Conservation (phyloP, 176 grass and related monocot genomes). For the Stipa capillata region DNA sequence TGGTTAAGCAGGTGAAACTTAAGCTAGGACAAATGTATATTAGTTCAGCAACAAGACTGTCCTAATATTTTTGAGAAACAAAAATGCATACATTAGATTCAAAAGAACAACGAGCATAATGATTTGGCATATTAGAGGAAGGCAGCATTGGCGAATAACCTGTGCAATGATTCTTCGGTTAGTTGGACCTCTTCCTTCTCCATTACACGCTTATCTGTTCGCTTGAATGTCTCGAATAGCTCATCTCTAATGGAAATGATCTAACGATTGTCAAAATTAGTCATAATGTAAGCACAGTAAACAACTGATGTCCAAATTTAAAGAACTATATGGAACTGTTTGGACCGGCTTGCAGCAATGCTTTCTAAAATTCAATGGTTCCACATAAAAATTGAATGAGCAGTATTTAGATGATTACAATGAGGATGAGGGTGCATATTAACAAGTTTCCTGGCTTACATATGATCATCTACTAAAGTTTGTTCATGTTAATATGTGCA, state of each 20-base stretch:
- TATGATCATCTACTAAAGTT: neutral
- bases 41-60: neutral
- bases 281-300: neutral
- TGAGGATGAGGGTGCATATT: neutral
- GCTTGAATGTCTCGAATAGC: constrained; percentile 93
- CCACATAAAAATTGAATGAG: neutral
- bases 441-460: neutral
- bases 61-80: neutral
- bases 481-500: neutral
- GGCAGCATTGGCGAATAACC: constrained; percentile 31
- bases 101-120: neutral
- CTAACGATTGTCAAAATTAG: constrained; percentile 41
- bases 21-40: neutral
- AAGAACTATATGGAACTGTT: neutral
- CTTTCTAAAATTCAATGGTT: constrained; percentile 1
- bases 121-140: neutral
- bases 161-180: constrained; percentile 72
- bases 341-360: neutral
- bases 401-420: neutral
- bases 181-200: constrained; percentile 77
- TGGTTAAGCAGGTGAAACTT: constrained; percentile 6
- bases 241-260: constrained; percentile 89
- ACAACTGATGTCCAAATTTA: constrained; percentile 13
- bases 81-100: neutral
- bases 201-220: constrained; percentile 83